A percentile compares a stretch with the other conserved stretches of the same genome.
Evolutionary conservation across 108 stramenopile genomes (phyloP).

Genomic region (Stephanodiscus triporus): DNA sequence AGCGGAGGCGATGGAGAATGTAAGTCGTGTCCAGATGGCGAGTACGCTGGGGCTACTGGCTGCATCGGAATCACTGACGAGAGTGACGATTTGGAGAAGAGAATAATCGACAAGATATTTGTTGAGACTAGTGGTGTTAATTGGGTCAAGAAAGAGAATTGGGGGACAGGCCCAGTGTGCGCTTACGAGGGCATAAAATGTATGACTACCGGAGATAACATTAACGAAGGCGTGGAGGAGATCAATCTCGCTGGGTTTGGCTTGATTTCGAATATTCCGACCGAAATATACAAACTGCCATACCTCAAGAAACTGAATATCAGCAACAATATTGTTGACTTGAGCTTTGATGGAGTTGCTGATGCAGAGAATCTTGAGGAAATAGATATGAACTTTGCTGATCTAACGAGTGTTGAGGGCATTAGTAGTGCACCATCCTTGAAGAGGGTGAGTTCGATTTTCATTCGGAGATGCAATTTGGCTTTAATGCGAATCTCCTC

Average conservation of each 20-base stretch:
- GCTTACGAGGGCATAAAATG: constrained; percentile 81
- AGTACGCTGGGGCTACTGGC: constrained; percentile 58
- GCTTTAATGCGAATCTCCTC: not conserved
- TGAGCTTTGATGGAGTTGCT: constrained; percentile 66
- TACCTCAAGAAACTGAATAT: constrained; percentile 65
- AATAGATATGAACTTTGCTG: constrained; percentile 59
- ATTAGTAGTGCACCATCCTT: constrained; percentile 59
- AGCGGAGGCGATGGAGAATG: constrained; percentile 46
- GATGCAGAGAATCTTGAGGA: constrained; percentile 60
- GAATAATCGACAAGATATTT: constrained; percentile 60
- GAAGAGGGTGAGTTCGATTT: constrained; percentile 29
- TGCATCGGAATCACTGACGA: constrained; percentile 52
- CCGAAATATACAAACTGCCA: constrained; percentile 65
- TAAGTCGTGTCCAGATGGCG: constrained; percentile 54
- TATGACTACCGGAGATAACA: constrained; percentile 24
- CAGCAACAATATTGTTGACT: constrained; percentile 61
- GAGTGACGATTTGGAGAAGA: constrained; percentile 46
- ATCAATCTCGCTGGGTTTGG: constrained; percentile 61
- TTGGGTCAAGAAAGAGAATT: constrained; percentile 66
- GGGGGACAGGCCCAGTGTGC: constrained; percentile 62
- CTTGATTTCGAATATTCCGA: constrained; percentile 58
- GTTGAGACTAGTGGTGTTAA: constrained; percentile 56
- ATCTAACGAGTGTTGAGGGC: constrained; percentile 57
- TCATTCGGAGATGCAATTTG: not conserved
- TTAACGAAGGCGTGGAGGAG: constrained; percentile 54